phyloP scores from a whole-genome alignment of 495 filamentous ascomycete genomes.

The Penicillium ochrochloron region DNA sequence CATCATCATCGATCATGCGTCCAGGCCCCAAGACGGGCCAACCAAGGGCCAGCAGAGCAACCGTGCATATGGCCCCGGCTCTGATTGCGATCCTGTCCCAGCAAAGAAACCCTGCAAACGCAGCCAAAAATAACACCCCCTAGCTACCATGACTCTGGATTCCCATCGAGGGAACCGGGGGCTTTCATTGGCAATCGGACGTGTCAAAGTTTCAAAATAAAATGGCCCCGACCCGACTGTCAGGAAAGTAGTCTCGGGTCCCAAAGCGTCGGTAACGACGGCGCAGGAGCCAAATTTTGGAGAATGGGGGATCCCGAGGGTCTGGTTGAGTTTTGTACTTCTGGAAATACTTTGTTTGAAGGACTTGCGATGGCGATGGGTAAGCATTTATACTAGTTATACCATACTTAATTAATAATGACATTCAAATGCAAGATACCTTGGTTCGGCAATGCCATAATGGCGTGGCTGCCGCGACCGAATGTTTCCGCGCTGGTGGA shows the following conservation, averaged over 20 bases:
- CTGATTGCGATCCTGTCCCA: slow-evolving; percentile 7
- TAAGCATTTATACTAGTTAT: background rate
- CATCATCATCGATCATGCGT: background rate
- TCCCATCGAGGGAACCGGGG: slow-evolving; percentile 25
- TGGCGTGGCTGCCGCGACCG: background rate
- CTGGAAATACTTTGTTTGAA: slow-evolving; percentile 2
- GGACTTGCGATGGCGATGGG: background rate
- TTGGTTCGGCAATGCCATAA: background rate
- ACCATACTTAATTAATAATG: too few relatives aligned
- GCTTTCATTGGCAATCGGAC: slow-evolving; percentile 24
- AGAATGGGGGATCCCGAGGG: slow-evolving; percentile 9
- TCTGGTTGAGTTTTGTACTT: background rate
- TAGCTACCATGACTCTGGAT: slow-evolving; percentile 28
- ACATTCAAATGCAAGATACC: background rate
- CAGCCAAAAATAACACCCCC: slow-evolving; percentile 15
- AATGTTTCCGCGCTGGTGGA: slow-evolving; percentile 4
- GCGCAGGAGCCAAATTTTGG: slow-evolving; percentile 24
- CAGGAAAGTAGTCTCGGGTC: slow-evolving; percentile 31
- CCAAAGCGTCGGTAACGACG: slow-evolving; percentile 34
- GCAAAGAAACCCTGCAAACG: slow-evolving; percentile 20
- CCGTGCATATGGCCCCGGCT: slow-evolving; percentile 10
- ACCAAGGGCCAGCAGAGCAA: slow-evolving; percentile 8
- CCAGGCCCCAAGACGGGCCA: background rate
- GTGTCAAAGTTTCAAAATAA: slow-evolving; percentile 30
- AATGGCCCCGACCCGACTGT: slow-evolving; percentile 29